A percentile compares a stretch with the other conserved stretches of the same genome.
These are phyloP conservation scores for Volvox carteri DNA, from an alignment of 163 green algal genomes.

Conservation along the genomic window DNA sequence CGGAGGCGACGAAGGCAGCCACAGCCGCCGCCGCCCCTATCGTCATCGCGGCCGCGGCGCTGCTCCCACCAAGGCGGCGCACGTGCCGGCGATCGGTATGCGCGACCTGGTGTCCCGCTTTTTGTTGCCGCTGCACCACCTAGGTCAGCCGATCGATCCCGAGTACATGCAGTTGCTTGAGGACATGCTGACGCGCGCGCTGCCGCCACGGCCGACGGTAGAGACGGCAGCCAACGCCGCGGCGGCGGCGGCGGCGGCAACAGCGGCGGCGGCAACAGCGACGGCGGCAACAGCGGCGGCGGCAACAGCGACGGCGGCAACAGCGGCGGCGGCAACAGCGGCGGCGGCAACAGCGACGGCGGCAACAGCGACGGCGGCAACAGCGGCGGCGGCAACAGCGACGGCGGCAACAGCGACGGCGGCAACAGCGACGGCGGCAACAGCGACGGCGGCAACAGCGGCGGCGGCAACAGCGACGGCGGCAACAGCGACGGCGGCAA, in stretches of 20 bases:
- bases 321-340: neutral
- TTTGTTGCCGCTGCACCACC: slow-evolving; percentile 28
- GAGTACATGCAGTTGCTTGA: slow-evolving; percentile 9
- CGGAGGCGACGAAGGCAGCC: too few species aligned
- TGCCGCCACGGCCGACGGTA: neutral
- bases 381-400: too few species aligned
- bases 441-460: too few species aligned
- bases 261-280: neutral
- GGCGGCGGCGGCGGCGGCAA: neutral
- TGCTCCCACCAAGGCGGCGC: neutral
- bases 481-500: too few species aligned
- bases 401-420: too few species aligned
- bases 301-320: neutral
- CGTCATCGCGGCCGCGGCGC: neutral
- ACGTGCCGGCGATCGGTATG: neutral
- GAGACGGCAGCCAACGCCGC: neutral
- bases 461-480: too few species aligned
- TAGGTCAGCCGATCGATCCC: slow-evolving; percentile 26
- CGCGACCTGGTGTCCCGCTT: slow-evolving; percentile 31
- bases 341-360: neutral
- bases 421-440: too few species aligned
- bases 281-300: neutral
- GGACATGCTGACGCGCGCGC: neutral
- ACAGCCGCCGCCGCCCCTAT: too few species aligned
- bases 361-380: too few species aligned